Evolutionary conservation across 176 grass and related monocot species (phyloP).

Genomic region (Carex cristatella): DNA sequence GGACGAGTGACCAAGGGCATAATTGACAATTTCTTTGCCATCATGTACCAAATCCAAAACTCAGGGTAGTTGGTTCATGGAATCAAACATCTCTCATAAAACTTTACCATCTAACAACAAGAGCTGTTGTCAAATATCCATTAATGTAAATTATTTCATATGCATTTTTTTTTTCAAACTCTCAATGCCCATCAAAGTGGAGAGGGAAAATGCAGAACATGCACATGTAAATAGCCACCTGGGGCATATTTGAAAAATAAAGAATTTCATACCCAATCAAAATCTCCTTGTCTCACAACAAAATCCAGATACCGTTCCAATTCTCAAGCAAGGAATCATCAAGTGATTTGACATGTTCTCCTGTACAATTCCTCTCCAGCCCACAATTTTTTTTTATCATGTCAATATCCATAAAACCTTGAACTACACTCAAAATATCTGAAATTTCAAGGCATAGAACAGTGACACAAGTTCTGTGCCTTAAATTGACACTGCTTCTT

Average conservation of each 20-base stretch:
- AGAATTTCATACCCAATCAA: constrained; percentile 73
- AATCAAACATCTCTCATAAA: constrained; percentile 96
- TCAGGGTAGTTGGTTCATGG: constrained; percentile 84
- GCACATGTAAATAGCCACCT: not conserved
- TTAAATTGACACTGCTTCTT: no score
- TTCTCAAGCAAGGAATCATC: constrained; percentile 73
- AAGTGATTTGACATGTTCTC: constrained; percentile 64
- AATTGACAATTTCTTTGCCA: constrained; percentile 73
- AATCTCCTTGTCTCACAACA: constrained; percentile 84
- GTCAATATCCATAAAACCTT: no score
- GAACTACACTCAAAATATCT: no score
- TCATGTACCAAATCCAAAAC: constrained; percentile 93
- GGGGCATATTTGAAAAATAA: not conserved
- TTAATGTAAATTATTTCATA: not conserved
- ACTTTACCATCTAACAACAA: constrained; percentile 62
- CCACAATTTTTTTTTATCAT: constrained; percentile 22
- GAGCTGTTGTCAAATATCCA: not conserved
- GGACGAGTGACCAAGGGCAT: constrained; percentile 65
- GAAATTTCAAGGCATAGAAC: no score
- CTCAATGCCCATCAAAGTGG: not conserved
- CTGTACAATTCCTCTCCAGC: constrained; percentile 55
- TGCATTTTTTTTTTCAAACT: not conserved
- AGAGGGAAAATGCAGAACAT: not conserved
- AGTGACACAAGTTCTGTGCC: no score
- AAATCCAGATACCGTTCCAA: constrained; percentile 92